Evolutionary conservation across 1,284 basidiomycete genomes (phyloP).

Genomic region (Cryptococcus sp.): DNA sequence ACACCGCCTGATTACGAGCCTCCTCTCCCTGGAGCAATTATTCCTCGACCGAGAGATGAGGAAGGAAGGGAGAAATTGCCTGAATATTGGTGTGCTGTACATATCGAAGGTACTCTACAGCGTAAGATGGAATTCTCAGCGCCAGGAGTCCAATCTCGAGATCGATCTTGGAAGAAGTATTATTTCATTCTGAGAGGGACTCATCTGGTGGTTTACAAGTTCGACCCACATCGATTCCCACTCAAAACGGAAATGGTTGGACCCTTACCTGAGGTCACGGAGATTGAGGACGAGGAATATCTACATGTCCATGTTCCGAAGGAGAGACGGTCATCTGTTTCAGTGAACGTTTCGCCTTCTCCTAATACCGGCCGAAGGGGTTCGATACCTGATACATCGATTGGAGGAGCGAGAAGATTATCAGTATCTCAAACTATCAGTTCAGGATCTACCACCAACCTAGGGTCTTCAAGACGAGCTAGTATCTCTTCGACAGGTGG

Average conservation of each 20-base stretch:
- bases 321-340: slow-evolving; percentile 30
- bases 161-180: slow-evolving; percentile 84
- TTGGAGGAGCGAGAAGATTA: not conserved
- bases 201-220: slow-evolving; percentile 75
- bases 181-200: slow-evolving; percentile 93
- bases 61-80: slow-evolving; percentile 83
- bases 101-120: slow-evolving; percentile 78
- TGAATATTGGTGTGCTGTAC: slow-evolving; percentile 73
- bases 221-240: slow-evolving; percentile 51
- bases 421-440: not conserved
- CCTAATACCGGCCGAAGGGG: slow-evolving; percentile 1
- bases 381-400: not conserved
- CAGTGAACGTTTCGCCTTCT: not conserved
- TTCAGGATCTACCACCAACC: not conserved
- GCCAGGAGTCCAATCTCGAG: slow-evolving; percentile 79
- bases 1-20: slow-evolving; percentile 48
- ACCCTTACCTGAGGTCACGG: slow-evolving; percentile 31
- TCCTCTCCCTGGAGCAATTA: slow-evolving; percentile 35
- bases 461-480: not conserved
- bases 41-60: slow-evolving; percentile 52
- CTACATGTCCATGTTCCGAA: slow-evolving; percentile 48
- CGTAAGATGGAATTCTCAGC: slow-evolving; percentile 90
- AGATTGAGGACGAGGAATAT: slow-evolving; percentile 38
- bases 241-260: slow-evolving; percentile 28
- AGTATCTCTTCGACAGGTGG: slow-evolving; percentile 3